Base-by-base conservation (phyloP, 768 basidiomycete species). In the Hysterangium stoloniferum region DNA sequence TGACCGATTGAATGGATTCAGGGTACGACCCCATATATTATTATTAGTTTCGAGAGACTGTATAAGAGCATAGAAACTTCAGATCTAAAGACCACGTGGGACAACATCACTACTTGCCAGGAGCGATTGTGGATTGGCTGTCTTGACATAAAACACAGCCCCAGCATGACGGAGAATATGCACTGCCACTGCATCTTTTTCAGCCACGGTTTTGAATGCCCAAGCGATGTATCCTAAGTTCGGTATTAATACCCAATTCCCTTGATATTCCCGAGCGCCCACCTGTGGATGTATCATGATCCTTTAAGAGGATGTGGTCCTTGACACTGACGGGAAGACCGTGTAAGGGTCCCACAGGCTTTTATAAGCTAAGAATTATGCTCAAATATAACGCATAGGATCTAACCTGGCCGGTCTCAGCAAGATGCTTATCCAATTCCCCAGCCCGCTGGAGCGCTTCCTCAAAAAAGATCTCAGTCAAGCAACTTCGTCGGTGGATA, bases 381-480 rank as follows among this genome's bases (percentile, higher is more conserved):
- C 22, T 35, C 7, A 24, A 13, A 12, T 11, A 40, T 25, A 49
- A 24, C 6, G 9, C 11, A 1, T n/a, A 28, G 11, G 28, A 41
- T 6, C 4, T 32, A 24, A 71, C 65, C 35, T 69, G 64, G 15
- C 78, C 78, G 0, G 75, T 80, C 48, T 64, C 54, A 13, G 58
- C 48, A 28, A 76, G 59, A 58, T 76, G 59, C 20, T 64, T 68
- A 57, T 82, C 80, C 19, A 82, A 65, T 54, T 77, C 65, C 43
- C 57, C 63, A 4, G 81, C 80, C 35, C 71, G 66, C 45, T 61
- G 54, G 36, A 78, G 61, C 3, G 71, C 76, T n/a, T 74, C 68
- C 19, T 76, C 71, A 53, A 79, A 67, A 54, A 78, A 79, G 43
- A 81, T 74, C 53, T 82, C 79, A 13, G 77, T 76, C 19, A 80